A percentile compares a stretch with the other conserved stretches of the same genome.
phyloP scores from a whole-genome alignment of 1,284 basidiomycete species.

The Puccinia horiana region DNA sequence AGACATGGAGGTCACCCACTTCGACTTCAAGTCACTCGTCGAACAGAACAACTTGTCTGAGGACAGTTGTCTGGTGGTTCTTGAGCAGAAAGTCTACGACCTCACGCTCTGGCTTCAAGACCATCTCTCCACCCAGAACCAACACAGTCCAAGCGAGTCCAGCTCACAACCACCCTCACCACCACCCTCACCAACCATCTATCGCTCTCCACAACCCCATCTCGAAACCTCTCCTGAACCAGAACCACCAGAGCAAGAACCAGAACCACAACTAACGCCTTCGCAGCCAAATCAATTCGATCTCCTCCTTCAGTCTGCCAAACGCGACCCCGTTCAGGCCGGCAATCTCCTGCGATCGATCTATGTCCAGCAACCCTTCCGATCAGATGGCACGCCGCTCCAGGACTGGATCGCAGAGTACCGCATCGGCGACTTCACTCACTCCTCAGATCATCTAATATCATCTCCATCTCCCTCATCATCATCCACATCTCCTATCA shows the following conservation, averaged over 20 bases:
- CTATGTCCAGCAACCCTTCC: neutral
- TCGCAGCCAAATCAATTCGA: constrained; percentile 1
- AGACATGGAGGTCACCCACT: constrained; percentile 39
- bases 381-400: neutral
- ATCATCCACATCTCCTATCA: neutral
- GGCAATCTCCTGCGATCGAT: constrained; percentile 6
- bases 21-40: constrained; percentile 14
- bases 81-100: constrained; percentile 32
- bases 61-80: constrained; percentile 34
- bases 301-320: neutral
- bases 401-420: constrained; percentile 18
- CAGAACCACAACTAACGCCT: too few relatives aligned
- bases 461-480: neutral
- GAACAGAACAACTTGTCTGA: constrained; percentile 28
- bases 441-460: neutral
- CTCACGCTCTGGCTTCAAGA: constrained; percentile 37
- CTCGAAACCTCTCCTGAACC: too few relatives aligned
- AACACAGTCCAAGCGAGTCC: neutral
- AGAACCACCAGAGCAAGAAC: too few relatives aligned
- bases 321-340: constrained; percentile 31
- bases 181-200: neutral
- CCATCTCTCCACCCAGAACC: neutral
- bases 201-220: neutral
- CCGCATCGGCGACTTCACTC: constrained; percentile 38
- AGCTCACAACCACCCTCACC: neutral